Conservation (phyloP, 78 protist species). For the Dictyostelium purpureum region DNA sequence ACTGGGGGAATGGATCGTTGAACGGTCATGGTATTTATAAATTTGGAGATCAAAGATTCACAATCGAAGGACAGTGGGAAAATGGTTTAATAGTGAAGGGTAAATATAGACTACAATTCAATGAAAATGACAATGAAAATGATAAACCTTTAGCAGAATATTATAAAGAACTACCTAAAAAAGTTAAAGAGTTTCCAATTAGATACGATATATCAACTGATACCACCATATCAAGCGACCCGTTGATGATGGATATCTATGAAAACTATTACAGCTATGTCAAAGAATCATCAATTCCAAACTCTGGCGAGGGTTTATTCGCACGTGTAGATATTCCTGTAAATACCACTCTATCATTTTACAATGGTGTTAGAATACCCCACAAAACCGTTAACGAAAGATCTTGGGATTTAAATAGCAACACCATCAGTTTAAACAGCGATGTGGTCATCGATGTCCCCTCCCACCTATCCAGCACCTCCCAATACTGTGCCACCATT, state of each 20-base stretch:
- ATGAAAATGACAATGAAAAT: neutral
- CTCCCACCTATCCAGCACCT: neutral
- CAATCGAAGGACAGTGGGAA: conserved; percentile 37
- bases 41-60: conserved; percentile 53
- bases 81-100: conserved; percentile 41
- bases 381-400: conserved; percentile 29
- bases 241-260: conserved; percentile 2
- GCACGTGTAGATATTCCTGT: conserved; percentile 53
- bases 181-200: neutral
- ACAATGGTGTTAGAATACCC: conserved; percentile 63
- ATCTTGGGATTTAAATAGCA: conserved; percentile 46
- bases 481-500: conserved; percentile 42
- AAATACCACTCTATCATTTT: conserved; percentile 22
- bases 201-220: neutral
- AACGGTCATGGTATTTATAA: conserved; percentile 20
- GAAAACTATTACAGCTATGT: conserved; percentile 48
- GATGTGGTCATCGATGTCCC: conserved; percentile 82
- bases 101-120: neutral
- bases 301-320: conserved; percentile 57
- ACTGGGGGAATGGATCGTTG: conserved; percentile 3
- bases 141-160: neutral
- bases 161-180: neutral
- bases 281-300: neutral
- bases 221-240: neutral
- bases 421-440: conserved; percentile 64